Percentiles rank a stretch among this genome's conserved stretches.
Evolutionary conservation across 768 basidiomycete genomes (phyloP).

Genomic region (Multifurca ochricompacta): DNA sequence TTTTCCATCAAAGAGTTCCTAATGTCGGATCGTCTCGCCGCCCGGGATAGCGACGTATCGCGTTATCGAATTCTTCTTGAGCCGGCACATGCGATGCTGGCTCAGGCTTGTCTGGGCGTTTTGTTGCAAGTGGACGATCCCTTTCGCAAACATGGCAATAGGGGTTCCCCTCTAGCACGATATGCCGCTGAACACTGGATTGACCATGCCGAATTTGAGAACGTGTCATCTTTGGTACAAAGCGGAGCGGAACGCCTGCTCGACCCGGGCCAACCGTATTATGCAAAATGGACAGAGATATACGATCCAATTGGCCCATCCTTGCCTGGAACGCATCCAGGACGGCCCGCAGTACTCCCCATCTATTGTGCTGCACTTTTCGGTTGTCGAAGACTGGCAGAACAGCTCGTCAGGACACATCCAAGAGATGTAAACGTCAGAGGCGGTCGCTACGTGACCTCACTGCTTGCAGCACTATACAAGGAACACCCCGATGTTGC

Average conservation of each 20-base stretch:
- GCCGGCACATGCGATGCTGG: not conserved
- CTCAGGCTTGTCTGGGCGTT: not conserved
- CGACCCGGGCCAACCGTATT: not conserved
- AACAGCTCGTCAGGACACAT: not conserved
- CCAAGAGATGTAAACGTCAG: not conserved
- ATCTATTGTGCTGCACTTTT: not conserved
- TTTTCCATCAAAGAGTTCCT: not conserved
- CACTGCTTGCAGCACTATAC: not conserved
- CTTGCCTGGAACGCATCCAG: not conserved
- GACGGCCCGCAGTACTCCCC: not conserved
- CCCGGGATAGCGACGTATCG: not conserved
- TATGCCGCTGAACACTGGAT: slow-evolving; percentile 1
- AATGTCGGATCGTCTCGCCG: not conserved
- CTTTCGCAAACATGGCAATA: not conserved
- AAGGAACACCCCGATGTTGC: not conserved
- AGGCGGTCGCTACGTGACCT: not conserved
- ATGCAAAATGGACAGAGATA: not conserved
- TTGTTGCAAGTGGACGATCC: not conserved
- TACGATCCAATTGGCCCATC: not conserved
- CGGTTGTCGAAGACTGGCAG: not conserved
- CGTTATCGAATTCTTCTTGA: not conserved
- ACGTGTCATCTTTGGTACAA: not conserved
- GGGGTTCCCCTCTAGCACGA: not conserved
- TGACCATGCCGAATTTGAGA: not conserved
- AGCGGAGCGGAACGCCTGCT: not conserved